Evolutionary conservation across 352 stramenopile genomes (phyloP), one percentile per base, ranked within the genome.

Genomic region (Pythium myriotylum): DNA sequence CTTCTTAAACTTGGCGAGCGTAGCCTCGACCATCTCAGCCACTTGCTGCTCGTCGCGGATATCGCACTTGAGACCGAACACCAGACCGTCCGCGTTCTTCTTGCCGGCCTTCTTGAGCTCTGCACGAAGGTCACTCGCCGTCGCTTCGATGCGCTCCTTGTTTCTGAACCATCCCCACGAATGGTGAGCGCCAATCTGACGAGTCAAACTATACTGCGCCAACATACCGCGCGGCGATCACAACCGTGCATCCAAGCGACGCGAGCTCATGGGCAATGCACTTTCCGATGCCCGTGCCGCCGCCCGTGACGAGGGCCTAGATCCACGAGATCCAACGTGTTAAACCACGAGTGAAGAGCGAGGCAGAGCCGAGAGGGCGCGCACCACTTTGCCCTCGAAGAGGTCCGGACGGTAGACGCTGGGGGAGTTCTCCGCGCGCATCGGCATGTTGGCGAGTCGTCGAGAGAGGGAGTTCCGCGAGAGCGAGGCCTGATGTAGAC

Each of bases 271-370:
- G 79, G 9, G 85, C 82, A 39, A 94, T 95, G 54, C 75, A 89
- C 29, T 84, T 86, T 39, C 88, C 88, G 49, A 96, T 95, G 54
- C 88, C 88, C 14, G 88, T 96, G 19, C 88, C 86, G 10, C 88
- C 88, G 13, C 88, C 88, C 5, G 88, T 96, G 26, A 96, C 87
- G 14, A 96, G 71, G n/a, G 85, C 86, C 77, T 88, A 49, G n/a
- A 47, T 42, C 27, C 45, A 24, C 9, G 3, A 48, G 50, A 32
- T n/a, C 35, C 29, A 42, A 26, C 33, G 23, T 22, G 19, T 33
- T 32, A 47, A 19, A 7, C 23, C 27, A 32, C 17, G 17, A 29
- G 26, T 16, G n/a, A 40, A 13, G 19, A 48, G 23, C 33, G 54
- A 4, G 13, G 19, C 12, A 16, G 29, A 5, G n/a, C 10, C 29